Percentiles rank a stretch among this genome's conserved stretches.
These are phyloP conservation scores for Laetiporus sulphureus DNA, from an alignment of 1,284 basidiomycete species.

Conservation along the genomic window DNA sequence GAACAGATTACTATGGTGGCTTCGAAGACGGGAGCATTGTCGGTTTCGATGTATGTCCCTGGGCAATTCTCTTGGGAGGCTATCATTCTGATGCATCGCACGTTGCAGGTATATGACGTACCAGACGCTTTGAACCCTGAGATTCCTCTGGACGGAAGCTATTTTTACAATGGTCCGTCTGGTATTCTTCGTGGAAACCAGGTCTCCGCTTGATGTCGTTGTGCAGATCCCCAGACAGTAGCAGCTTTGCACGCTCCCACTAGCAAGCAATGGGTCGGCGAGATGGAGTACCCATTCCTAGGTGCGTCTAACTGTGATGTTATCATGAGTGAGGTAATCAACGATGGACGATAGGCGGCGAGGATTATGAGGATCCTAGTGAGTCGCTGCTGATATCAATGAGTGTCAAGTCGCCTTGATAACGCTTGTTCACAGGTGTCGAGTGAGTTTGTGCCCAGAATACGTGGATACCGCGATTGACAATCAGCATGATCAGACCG, in stretches of 20 bases:
- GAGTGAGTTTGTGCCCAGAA: conserved; percentile 41
- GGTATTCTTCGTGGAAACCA: not conserved
- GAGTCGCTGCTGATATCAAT: conserved; percentile 12
- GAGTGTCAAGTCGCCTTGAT: not conserved
- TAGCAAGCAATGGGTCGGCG: conserved; percentile 46
- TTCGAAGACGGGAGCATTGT: conserved; percentile 10
- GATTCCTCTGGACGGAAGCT: conserved; percentile 25
- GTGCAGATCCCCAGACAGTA: conserved; percentile 42
- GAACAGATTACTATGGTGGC: conserved; percentile 6
- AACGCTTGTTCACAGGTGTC: conserved; percentile 28
- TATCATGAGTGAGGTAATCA: too few relatives aligned
- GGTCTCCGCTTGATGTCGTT: not conserved
- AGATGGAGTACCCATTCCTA: conserved; percentile 24
- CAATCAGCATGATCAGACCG: conserved; percentile 33
- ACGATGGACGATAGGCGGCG: too few relatives aligned
- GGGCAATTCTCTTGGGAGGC: not conserved
- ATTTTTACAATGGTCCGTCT: conserved; percentile 51
- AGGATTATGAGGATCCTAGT: conserved; percentile 38
- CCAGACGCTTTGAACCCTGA: conserved; percentile 29
- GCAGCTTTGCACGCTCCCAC: conserved; percentile 65
- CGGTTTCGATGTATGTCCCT: conserved; percentile 18
- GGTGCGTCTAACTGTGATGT: too few relatives aligned
- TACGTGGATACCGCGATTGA: not conserved
- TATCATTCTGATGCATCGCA: not conserved
- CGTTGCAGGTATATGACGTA: conserved; percentile 24